A percentile compares a stretch with the other conserved stretches of the same genome.
phyloP scores from a whole-genome alignment of 352 stramenopile genomes.

The Phytophthora boehmeriae region DNA sequence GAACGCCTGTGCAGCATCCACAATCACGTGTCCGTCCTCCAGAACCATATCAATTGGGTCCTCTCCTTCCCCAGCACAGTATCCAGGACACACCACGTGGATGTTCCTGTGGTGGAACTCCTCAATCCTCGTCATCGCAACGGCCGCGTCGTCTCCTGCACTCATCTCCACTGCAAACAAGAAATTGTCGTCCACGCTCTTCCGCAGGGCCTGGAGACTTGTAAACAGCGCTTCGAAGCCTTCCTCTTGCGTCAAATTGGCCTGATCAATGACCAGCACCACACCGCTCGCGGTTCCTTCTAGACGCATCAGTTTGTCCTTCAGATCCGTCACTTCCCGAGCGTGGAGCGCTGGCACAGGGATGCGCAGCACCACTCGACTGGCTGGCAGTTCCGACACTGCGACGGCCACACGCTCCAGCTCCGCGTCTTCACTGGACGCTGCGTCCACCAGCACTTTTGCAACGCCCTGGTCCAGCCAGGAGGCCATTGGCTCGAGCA shows the following conservation, averaged over 20 bases:
- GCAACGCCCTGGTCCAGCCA: constrained; percentile 74
- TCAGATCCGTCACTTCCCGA: constrained; percentile 23
- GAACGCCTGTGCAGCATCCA: constrained; percentile 59
- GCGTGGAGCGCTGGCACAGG: constrained; percentile 40
- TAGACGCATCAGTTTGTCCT: constrained; percentile 48
- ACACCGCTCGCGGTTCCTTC: constrained; percentile 43
- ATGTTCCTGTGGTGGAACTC: constrained; percentile 68
- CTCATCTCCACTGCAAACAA: constrained; percentile 63
- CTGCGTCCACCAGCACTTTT: constrained; percentile 61
- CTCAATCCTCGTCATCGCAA: constrained; percentile 52
- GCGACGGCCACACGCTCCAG: constrained; percentile 56
- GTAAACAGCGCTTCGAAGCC: constrained; percentile 32
- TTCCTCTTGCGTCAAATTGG: constrained; percentile 25
- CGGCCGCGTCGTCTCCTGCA: constrained; percentile 14
- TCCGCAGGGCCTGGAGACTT: constrained; percentile 41
- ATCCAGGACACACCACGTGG: constrained; percentile 50
- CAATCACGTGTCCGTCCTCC: constrained; percentile 23
- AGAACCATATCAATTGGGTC: constrained; percentile 16
- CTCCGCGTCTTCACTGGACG: constrained; percentile 48
- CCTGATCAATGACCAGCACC: constrained; percentile 42
- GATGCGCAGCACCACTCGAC: constrained; percentile 67
- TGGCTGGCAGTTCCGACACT: constrained; percentile 67
- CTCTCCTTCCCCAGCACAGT: constrained; percentile 33
- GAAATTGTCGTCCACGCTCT: constrained; percentile 52
- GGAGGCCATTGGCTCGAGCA: constrained; percentile 53